Base-by-base conservation (phyloP, 352 stramenopile species). In the Phytophthora citricola region DNA sequence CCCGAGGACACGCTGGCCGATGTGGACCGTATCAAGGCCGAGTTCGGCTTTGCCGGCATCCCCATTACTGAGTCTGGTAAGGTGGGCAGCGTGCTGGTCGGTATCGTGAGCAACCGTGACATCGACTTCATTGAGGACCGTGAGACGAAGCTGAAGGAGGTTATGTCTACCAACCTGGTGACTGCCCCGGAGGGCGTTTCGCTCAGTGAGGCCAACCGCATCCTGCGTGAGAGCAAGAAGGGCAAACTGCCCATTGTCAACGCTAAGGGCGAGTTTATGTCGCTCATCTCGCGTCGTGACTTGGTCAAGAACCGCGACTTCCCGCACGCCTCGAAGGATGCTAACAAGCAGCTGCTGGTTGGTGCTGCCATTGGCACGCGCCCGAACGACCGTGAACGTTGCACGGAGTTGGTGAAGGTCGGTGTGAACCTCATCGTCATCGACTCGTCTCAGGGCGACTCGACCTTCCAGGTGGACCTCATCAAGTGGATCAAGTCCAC, bases 181-280 rank as follows among this genome's bases (percentile, higher is more conserved):
- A 98, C 97, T 8, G 97, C 96, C 3, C 89, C 91, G 29, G 97
- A 99, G 63, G 94, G 97, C 46, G 88, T 99, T 26, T 97, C 91
- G 56, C 85, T 99, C 7, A 81, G 77, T 27, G 96, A 99, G 75
- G 98, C 98, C 32, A 99, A 99, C 90, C 75, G 95, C 65, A 99
- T 99, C 52, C 77, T 99, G 39, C 97, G 97, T 43, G 85, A 98
- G 63, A 98, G 89, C 72, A 99, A 99, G 83, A 99, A 99, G 85
- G 98, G 98, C 66, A 99, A 99, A 84, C 86, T 99, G 15, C 98
- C 98, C 17, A 98, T 99, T 41, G 96, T 99, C 3, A 99, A 99
- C 83, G 89, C 94, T 17, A 90, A 98, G 40, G 96, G 97, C 55
- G 95, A 99, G 76, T 94, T 99, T 66, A 84, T 99, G 38, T 98